phyloP scores from a whole-genome alignment of 179 eudicot species.

The Vitellaria paradoxa region DNA sequence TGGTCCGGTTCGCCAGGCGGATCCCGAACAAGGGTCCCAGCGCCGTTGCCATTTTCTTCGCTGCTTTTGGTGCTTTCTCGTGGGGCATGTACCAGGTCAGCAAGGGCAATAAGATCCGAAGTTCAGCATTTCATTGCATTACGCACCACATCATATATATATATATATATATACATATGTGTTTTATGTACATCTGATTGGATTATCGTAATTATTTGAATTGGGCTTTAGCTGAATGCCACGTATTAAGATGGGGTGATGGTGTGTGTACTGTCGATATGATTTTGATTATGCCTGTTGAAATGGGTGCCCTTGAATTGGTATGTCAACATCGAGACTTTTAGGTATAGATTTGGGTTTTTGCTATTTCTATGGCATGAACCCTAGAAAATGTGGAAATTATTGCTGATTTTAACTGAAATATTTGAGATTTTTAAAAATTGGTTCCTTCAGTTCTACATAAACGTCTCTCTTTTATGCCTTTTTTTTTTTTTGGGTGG shows the following conservation, averaged over 20 bases:
- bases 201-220: not conserved
- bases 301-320: no score
- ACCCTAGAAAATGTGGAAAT: not conserved
- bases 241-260: no score
- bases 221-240: not conserved
- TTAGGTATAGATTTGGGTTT: not conserved
- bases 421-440: not conserved
- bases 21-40: conserved; percentile 84
- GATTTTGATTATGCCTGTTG: no score
- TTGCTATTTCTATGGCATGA: not conserved
- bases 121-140: conserved; percentile 32
- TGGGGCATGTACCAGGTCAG: conserved; percentile 99
- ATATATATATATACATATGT: not conserved
- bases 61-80: conserved; percentile 71
- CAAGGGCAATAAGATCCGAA: conserved; percentile 85
- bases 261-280: no score
- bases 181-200: not conserved
- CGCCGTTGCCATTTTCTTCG: conserved; percentile 81
- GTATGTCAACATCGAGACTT: not conserved
- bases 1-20: conserved; percentile 84
- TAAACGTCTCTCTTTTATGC: no score
- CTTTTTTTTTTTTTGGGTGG: no score
- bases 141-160: not conserved
- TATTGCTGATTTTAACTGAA: not conserved
- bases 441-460: no score